A percentile compares a stretch with the other conserved stretches of the same genome.
phyloP scores from a whole-genome alignment of 140 eudicot species.

The Cichorium intybus region DNA sequence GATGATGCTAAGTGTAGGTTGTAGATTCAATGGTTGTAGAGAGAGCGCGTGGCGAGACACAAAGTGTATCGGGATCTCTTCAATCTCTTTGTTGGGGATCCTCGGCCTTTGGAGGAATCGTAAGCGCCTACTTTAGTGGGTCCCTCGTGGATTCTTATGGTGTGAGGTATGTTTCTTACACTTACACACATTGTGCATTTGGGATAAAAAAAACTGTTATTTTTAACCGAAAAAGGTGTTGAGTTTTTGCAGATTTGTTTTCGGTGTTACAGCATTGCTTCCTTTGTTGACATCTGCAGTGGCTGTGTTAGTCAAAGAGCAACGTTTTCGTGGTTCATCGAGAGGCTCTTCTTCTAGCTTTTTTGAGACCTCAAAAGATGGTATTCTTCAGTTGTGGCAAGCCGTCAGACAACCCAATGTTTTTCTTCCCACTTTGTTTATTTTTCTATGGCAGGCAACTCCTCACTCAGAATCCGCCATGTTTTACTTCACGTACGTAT shows the following conservation, averaged over 20 bases:
- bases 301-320: constrained; percentile 87
- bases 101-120: constrained; percentile 91
- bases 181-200: too few species aligned
- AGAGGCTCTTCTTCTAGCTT: constrained; percentile 40
- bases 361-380: constrained; percentile 34
- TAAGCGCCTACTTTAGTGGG: constrained; percentile 98
- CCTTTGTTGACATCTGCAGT: constrained; percentile 97
- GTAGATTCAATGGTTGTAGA: constrained; percentile 99
- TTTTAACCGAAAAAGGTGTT: constrained; percentile 22
- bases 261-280: constrained; percentile 88
- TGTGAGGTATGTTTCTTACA: constrained; percentile 84
- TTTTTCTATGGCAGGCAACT: constrained; percentile 98
- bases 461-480: constrained; percentile 99
- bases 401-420: constrained; percentile 82
- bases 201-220: background rate
- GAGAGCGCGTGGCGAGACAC: constrained; percentile 99
- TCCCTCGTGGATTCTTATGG: constrained; percentile 94
- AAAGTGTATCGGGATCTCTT: constrained; percentile 97
- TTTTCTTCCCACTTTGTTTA: constrained; percentile 84
- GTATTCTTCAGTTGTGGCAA: constrained; percentile 51
- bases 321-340: constrained; percentile 47
- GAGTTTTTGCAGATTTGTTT: constrained; percentile 74
- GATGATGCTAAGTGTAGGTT: too few species aligned
- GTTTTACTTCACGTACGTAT: constrained; percentile 94
- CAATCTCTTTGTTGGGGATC: constrained; percentile 99